These are phyloP conservation scores for Boletus pseudopeckii DNA, from an alignment of 768 basidiomycete species.

Conservation along the genomic window DNA sequence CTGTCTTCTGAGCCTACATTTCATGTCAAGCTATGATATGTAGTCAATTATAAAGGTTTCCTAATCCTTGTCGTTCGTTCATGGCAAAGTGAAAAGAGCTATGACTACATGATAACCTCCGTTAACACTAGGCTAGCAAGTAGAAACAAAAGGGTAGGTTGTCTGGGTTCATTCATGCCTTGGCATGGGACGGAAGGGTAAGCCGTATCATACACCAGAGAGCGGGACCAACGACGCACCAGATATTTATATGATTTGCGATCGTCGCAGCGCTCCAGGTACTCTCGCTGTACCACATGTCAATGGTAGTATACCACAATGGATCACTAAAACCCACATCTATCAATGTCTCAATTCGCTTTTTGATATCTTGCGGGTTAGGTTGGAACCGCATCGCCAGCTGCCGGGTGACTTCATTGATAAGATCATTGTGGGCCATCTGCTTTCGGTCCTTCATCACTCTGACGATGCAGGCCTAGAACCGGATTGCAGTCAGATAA, in stretches of 20 bases:
- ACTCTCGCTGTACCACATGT: conserved; percentile 66
- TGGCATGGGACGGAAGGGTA: neutral
- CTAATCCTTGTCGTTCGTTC: neutral
- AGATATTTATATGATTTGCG: conserved; percentile 87
- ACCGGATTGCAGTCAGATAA: conserved; percentile 1
- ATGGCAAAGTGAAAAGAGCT: neutral
- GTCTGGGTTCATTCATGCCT: conserved; percentile 25
- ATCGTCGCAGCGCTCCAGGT: conserved; percentile 85
- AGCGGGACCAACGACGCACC: conserved; percentile 27
- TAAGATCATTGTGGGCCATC: conserved; percentile 82
- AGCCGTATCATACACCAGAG: neutral
- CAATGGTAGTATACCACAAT: neutral
- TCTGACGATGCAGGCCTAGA: conserved; percentile 94
- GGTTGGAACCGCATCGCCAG: conserved; percentile 83
- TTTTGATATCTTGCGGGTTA: conserved; percentile 85
- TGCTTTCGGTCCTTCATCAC: conserved; percentile 96
- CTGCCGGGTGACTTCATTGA: conserved; percentile 89
- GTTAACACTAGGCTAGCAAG: neutral
- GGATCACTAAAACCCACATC: conserved; percentile 54
- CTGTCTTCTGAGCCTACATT: conserved; percentile 29
- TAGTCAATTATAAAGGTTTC: conserved; percentile 16
- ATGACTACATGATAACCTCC: neutral
- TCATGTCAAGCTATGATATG: conserved; percentile 35
- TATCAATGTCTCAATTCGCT: conserved; percentile 87
- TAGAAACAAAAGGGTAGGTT: neutral